Conservation (phyloP, 208 protist genomes). For the Trypanosomatidae sp. region DNA sequence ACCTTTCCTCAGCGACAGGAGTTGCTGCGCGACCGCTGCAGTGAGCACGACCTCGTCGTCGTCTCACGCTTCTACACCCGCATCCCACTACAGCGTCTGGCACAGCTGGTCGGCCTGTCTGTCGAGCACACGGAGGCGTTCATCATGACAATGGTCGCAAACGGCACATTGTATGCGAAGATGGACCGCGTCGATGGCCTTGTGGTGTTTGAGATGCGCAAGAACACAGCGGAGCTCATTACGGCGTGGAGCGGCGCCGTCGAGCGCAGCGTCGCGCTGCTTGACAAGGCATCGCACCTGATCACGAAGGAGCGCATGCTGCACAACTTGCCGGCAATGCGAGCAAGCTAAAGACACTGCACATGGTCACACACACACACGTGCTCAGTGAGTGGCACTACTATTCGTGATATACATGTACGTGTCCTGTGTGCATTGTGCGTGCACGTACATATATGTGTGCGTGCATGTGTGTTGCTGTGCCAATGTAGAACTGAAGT, state of each 20-base stretch:
- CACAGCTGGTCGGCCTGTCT: slow-evolving; percentile 83
- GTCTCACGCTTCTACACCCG: slow-evolving; percentile 92
- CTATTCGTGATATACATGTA: too few relatives aligned
- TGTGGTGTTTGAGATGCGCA: slow-evolving; percentile 80
- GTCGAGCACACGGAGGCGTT: slow-evolving; percentile 83
- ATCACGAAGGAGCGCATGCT: slow-evolving; percentile 92
- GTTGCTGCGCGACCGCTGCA: slow-evolving; percentile 86
- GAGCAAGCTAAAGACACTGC: slow-evolving; percentile 4
- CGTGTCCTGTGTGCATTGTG: too few relatives aligned
- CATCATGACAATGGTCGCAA: slow-evolving; percentile 87
- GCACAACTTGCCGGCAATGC: slow-evolving; percentile 32
- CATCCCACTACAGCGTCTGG: slow-evolving; percentile 81
- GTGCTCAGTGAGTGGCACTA: too few relatives aligned
- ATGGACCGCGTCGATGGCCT: slow-evolving; percentile 91
- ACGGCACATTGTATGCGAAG: slow-evolving; percentile 85
- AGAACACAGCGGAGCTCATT: slow-evolving; percentile 84
- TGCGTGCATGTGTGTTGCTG: too few relatives aligned
- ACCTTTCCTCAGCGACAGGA: slow-evolving; percentile 30
- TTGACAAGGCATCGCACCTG: slow-evolving; percentile 90
- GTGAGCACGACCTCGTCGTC: slow-evolving; percentile 94
- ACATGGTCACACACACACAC: too few relatives aligned
- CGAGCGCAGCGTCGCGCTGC: slow-evolving; percentile 71
- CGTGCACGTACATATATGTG: too few relatives aligned
- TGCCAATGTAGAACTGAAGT: too few relatives aligned
- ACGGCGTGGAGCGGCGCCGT: slow-evolving; percentile 81